Conservation (phyloP, 1,139 yeast genomes). For the Arxiozyma bovina region DNA sequence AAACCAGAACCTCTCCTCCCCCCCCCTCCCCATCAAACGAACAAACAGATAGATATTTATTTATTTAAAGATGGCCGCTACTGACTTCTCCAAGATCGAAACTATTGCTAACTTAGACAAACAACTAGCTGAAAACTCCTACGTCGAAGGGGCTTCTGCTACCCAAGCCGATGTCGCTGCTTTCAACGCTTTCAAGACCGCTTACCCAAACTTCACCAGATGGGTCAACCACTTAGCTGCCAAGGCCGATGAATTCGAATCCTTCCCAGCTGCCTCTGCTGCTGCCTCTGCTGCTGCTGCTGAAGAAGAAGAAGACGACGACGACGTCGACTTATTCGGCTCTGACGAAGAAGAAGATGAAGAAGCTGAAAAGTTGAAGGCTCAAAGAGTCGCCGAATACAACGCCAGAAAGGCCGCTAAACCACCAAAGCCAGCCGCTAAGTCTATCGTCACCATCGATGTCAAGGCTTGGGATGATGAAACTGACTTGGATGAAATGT, state of each 20-base stretch:
- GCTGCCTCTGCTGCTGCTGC: slow-evolving; percentile 45
- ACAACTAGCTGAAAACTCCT: slow-evolving; percentile 84
- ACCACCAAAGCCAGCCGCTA: slow-evolving; percentile 98
- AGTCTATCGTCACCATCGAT: slow-evolving; percentile 91
- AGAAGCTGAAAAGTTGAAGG: slow-evolving; percentile 94
- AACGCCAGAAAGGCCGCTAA: slow-evolving; percentile 95
- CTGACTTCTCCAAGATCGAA: slow-evolving; percentile 73
- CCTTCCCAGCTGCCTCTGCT: slow-evolving; percentile 61
- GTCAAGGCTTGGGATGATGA: slow-evolving; percentile 99
- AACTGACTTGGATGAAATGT: slow-evolving; percentile 83
- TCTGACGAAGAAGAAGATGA: slow-evolving; percentile 88
- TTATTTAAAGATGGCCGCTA: slow-evolving; percentile 58
- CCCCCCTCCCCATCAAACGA: neutral
- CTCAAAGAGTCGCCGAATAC: slow-evolving; percentile 95
- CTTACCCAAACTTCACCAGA: slow-evolving; percentile 92
- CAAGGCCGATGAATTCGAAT: slow-evolving; percentile 72
- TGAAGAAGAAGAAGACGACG: slow-evolving; percentile 72
- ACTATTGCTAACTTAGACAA: slow-evolving; percentile 79
- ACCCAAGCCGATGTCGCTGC: slow-evolving; percentile 93
- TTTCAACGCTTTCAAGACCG: slow-evolving; percentile 88
- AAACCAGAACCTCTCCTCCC: slow-evolving; percentile 15
- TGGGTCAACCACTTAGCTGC: slow-evolving; percentile 98
- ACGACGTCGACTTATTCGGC: slow-evolving; percentile 91
- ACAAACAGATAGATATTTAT: neutral
- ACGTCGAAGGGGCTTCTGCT: slow-evolving; percentile 82